A percentile compares a stretch with the other conserved stretches of the same genome.
Evolutionary conservation across 257 asterid genomes (phyloP).

Genomic region (Oldenlandia corymbosa): DNA sequence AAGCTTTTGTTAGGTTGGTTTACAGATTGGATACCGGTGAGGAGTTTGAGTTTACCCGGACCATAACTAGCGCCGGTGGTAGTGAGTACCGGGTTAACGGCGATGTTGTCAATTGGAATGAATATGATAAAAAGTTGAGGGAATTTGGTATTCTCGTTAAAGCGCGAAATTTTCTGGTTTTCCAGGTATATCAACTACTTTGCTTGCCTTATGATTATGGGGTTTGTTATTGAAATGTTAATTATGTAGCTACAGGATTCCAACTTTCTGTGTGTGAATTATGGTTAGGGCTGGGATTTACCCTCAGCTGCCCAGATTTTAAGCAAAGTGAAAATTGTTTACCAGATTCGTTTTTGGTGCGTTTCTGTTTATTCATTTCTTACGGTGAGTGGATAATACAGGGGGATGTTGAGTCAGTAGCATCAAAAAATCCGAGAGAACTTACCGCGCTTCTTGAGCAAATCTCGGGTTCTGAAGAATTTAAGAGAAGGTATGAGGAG

Average conservation of each 20-base stretch:
- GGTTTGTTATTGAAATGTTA: background rate
- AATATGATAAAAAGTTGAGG: slow-evolving; percentile 62
- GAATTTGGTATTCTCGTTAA: slow-evolving; percentile 85
- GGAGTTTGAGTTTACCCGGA: slow-evolving; percentile 75
- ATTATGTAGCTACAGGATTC: background rate
- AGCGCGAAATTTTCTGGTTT: slow-evolving; percentile 93
- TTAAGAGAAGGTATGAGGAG: slow-evolving; percentile 74
- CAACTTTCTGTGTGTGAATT: background rate
- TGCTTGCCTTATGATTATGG: no score
- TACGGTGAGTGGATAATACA: slow-evolving; percentile 22
- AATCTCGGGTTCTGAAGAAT: slow-evolving; percentile 94
- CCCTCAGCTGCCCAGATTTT: background rate
- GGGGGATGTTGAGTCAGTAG: slow-evolving; percentile 99
- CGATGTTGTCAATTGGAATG: slow-evolving; percentile 66
- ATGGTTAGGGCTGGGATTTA: background rate
- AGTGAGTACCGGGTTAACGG: slow-evolving; percentile 79
- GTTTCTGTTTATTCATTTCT: background rate
- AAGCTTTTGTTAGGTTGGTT: slow-evolving; percentile 73
- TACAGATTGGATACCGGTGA: slow-evolving; percentile 61
- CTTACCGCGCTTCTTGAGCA: slow-evolving; percentile 81
- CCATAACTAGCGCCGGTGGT: slow-evolving; percentile 67
- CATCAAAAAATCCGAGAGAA: slow-evolving; percentile 92
- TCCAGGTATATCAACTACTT: slow-evolving; percentile 49
- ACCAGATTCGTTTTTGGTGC: background rate
- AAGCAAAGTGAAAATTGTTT: background rate